Evolutionary conservation across 768 basidiomycete species (phyloP), one percentile per base, ranked within the genome.

Genomic region (Panaeolus cyanescens): DNA sequence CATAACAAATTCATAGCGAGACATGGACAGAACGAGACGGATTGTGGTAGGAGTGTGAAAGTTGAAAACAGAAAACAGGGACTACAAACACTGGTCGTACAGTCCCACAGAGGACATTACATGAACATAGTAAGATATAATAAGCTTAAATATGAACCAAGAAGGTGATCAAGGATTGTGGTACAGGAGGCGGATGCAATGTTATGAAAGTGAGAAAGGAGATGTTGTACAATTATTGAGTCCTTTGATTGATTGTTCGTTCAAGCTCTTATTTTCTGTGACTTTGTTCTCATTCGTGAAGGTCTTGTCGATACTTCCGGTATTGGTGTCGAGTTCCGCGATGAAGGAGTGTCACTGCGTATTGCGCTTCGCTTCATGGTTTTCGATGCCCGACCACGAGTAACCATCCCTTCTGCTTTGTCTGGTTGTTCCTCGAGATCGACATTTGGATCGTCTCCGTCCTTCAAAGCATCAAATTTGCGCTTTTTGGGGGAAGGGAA

Each of bases 341-440:
- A 65, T 30, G 59, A 40, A 20, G 45, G 31, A 37, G 39, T 25
- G 19, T 45, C 58, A 53, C 60, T 65, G n/a, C 55, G 56, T 40
- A 62, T 58, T 40, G 57, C 31, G 53, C 59, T 61, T 56, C 50
- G 50, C 32, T 34, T 30, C 36, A 61, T 59, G 33, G 39, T 55
- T 45, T 67, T 66, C 15, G 64, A 64, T 31, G 71, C 73, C 56
- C 78, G 71, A 32, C 77, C 74, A 31, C 79, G 77, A 61, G 79
- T 80, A 22, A 76, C 68, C 72, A 77, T 77, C 5, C 74, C 74
- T 59, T 72, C 71, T n/a, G 33, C 17, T 17, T 45, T 32, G n/a
- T 50, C 33, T 17, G 19, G 54, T 39, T 53, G 32, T 22, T 32
- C 28, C 45, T 59, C 57, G 25, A 33, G 55, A 34, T 59, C 64